A percentile compares a stretch with the other conserved stretches of the same genome.
Evolutionary conservation across 305 asterid genomes (phyloP).

Genomic region (Rubia tinctorum): DNA sequence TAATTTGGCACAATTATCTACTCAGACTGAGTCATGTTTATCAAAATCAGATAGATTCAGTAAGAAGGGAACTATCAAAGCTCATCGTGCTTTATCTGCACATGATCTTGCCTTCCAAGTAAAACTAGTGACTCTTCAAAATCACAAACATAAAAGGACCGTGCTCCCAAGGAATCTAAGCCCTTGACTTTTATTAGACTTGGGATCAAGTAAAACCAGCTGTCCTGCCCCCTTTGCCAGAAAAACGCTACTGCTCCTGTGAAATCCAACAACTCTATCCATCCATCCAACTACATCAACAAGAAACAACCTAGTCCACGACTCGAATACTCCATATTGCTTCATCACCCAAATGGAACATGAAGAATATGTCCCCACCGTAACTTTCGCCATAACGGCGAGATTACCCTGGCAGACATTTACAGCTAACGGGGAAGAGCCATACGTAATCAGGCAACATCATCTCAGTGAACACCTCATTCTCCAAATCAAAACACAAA

Average conservation of each 20-base stretch:
- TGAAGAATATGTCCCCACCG: conserved; percentile 7
- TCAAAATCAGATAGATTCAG: background rate
- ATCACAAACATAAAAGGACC: conserved; percentile 35
- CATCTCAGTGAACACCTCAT: conserved; percentile 47
- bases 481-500: conserved; percentile 34
- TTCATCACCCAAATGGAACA: conserved; percentile 61
- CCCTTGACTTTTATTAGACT: conserved; percentile 12
- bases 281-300: conserved; percentile 26
- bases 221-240: conserved; percentile 22
- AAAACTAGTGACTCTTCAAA: conserved; percentile 48
- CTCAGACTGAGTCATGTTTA: background rate
- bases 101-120: conserved; percentile 24
- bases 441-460: conserved; percentile 42
- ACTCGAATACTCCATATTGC: conserved; percentile 42
- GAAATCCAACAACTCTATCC: conserved; percentile 37
- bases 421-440: conserved; percentile 18
- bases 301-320: conserved; percentile 49
- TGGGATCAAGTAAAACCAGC: conserved; percentile 35
- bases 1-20: background rate
- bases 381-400: conserved; percentile 28
- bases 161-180: conserved; percentile 38
- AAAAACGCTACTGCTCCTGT: conserved; percentile 42
- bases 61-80: background rate
- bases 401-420: conserved; percentile 29
- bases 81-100: no score